A percentile compares a stretch with the other conserved stretches of the same genome.
Evolutionary conservation across 768 basidiomycete genomes (phyloP).

Genomic region (Panaeolus cyanescens): DNA sequence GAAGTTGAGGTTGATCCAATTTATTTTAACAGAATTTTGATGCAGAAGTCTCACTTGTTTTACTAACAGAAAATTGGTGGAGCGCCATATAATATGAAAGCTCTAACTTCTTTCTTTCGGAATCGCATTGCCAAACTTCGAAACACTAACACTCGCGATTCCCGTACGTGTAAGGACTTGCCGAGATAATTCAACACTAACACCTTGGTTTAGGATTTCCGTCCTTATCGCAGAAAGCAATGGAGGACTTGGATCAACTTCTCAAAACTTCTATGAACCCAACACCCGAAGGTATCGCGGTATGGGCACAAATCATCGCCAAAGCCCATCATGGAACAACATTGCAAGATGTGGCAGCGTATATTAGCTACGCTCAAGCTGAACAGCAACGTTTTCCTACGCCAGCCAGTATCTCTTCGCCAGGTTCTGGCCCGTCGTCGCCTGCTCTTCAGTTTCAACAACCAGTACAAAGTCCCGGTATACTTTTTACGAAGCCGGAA

Average conservation of each 20-base stretch:
- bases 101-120: background rate
- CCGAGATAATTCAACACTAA: background rate
- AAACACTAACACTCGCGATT: background rate
- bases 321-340: background rate
- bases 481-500: background rate
- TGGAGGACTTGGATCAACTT: background rate
- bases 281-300: background rate
- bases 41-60: background rate
- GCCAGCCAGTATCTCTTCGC: background rate
- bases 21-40: background rate
- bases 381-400: slow-evolving; percentile 7
- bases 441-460: background rate
- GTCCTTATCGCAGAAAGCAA: background rate
- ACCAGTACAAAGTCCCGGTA: background rate
- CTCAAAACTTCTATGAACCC: background rate
- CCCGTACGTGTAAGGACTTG: no score
- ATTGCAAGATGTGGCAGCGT: background rate
- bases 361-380: background rate
- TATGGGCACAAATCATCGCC: background rate
- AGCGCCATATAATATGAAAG: background rate
- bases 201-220: background rate
- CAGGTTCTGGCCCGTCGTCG: background rate
- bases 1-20: background rate
- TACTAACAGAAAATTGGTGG: background rate
- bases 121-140: background rate